A percentile compares a stretch with the other conserved stretches of the same genome.
Conservation (phyloP, 768 basidiomycete species). For the Podaxis pistillaris region DNA sequence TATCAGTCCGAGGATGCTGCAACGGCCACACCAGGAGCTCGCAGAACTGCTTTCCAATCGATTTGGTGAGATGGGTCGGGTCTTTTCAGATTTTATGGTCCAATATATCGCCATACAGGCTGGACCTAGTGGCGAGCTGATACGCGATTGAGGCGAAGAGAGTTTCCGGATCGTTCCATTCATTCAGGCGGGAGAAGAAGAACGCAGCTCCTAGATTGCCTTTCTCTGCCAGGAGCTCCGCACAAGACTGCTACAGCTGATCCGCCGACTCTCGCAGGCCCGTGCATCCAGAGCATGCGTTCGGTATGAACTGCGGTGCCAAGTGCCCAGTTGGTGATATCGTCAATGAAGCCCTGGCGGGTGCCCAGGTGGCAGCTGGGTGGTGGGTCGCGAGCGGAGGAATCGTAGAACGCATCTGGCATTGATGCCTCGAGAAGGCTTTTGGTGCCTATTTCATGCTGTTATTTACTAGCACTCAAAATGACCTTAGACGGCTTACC, state of each 20-base stretch:
- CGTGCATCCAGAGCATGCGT: not conserved
- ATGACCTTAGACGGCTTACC: not conserved
- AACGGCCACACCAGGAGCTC: not conserved
- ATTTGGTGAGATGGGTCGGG: not conserved
- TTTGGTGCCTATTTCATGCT: not conserved
- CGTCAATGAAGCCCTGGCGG: not conserved
- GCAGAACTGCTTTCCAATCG: not conserved
- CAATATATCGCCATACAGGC: not conserved
- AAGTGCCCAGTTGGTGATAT: not conserved
- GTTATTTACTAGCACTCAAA: not conserved
- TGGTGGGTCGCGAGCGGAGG: not conserved
- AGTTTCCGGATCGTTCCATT: not conserved
- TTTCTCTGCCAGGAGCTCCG: not conserved
- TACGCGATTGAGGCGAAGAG: slow-evolving; percentile 1
- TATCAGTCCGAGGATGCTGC: not conserved
- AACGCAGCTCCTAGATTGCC: not conserved
- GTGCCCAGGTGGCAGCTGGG: not conserved
- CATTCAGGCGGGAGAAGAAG: slow-evolving; percentile 4
- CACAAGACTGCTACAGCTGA: not conserved
- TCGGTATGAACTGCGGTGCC: not conserved
- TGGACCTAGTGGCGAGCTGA: not conserved
- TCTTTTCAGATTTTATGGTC: not conserved
- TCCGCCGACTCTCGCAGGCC: not conserved
- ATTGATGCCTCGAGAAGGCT: not conserved
- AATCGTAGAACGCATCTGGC: not conserved